phyloP scores from a whole-genome alignment of 768 basidiomycete genomes.

The Termitomyces sp. region DNA sequence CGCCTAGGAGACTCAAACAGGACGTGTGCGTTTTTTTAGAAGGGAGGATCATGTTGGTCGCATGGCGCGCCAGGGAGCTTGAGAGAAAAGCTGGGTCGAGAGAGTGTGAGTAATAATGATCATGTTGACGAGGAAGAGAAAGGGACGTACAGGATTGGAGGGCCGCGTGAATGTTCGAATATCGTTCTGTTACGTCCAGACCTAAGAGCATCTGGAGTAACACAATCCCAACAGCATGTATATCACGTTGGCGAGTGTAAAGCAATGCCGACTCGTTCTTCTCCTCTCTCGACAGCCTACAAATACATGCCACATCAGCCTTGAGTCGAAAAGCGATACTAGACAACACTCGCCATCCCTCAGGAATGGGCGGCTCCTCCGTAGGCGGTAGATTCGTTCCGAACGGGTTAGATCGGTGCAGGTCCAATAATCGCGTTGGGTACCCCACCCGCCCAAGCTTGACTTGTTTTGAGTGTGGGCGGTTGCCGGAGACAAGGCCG shows the following conservation, averaged over 20 bases:
- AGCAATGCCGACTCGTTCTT: constrained; percentile 68
- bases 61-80: constrained; percentile 43
- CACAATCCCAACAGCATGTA: constrained; percentile 76
- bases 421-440: constrained; percentile 66
- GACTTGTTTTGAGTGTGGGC: constrained; percentile 48
- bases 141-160: constrained; percentile 46
- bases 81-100: constrained; percentile 46
- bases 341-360: constrained; percentile 31
- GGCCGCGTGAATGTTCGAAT: constrained; percentile 50
- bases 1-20: constrained; percentile 52
- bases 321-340: background rate
- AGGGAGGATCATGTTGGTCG: constrained; percentile 54
- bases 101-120: background rate
- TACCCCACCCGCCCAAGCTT: constrained; percentile 75
- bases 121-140: background rate
- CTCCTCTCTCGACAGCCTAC: constrained; percentile 73
- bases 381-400: constrained; percentile 27
- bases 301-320: background rate
- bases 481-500: constrained; percentile 50
- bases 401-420: constrained; percentile 84
- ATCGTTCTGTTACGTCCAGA: constrained; percentile 54
- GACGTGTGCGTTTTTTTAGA: constrained; percentile 53
- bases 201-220: constrained; percentile 87
- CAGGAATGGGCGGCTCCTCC: constrained; percentile 39
- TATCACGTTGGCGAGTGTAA: constrained; percentile 75